phyloP scores from a whole-genome alignment of 768 basidiomycete species.

The Suillus lakei region DNA sequence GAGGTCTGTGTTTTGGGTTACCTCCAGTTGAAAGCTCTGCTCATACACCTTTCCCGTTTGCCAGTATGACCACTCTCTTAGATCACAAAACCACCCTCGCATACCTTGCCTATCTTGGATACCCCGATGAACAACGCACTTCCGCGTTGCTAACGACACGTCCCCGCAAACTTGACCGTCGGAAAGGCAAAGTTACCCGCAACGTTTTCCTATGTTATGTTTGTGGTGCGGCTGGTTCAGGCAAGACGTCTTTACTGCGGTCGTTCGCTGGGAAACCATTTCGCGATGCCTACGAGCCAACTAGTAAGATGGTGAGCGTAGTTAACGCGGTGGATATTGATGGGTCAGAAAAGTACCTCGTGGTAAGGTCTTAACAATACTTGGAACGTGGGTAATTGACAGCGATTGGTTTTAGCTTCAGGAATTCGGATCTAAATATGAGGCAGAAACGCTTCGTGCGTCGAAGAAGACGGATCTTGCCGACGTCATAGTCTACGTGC shows the following conservation, averaged over 20 bases:
- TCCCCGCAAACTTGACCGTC: slow-evolving; percentile 81
- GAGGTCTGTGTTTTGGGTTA: slow-evolving; percentile 62
- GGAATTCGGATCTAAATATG: slow-evolving; percentile 96
- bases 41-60: slow-evolving; percentile 6
- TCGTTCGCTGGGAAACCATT: slow-evolving; percentile 88
- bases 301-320: slow-evolving; percentile 87
- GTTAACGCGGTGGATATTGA: slow-evolving; percentile 95
- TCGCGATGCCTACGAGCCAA: slow-evolving; percentile 79
- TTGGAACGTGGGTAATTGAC: slow-evolving; percentile 4
- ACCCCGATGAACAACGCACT: slow-evolving; percentile 79
- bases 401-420: slow-evolving; percentile 65
- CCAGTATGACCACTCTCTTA: slow-evolving; percentile 95
- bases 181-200: slow-evolving; percentile 85
- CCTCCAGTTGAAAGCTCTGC: not conserved
- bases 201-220: slow-evolving; percentile 95
- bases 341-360: slow-evolving; percentile 94
- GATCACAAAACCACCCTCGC: slow-evolving; percentile 90
- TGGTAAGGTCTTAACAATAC: slow-evolving; percentile 57
- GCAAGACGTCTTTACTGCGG: slow-evolving; percentile 87
- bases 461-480: slow-evolving; percentile 90
- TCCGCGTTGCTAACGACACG: slow-evolving; percentile 85
- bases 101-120: slow-evolving; percentile 95
- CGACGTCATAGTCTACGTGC: slow-evolving; percentile 94
- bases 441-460: slow-evolving; percentile 87
- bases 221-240: slow-evolving; percentile 93